A percentile compares a stretch with the other conserved stretches of the same genome.
Evolutionary conservation across 2,329 filamentous ascomycete genomes (phyloP).

Genomic region (Microdochium nivale): DNA sequence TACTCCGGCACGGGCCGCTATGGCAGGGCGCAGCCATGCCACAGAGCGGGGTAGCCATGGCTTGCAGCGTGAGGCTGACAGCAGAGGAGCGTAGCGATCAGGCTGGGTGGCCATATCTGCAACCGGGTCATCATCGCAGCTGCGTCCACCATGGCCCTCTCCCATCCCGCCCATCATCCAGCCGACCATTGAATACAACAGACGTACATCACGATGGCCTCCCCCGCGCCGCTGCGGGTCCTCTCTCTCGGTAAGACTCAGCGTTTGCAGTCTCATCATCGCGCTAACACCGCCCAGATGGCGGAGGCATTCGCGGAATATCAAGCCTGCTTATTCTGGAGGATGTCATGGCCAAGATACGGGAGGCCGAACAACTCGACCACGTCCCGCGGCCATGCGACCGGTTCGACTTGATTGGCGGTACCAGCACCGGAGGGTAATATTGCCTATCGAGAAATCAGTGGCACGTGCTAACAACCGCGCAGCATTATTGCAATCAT

Average conservation of each 20-base stretch:
- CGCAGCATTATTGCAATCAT: constrained; percentile 18
- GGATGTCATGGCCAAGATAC: constrained; percentile 9
- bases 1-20: too few species aligned
- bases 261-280: background rate
- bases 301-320: constrained; percentile 13
- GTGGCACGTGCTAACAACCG: background rate
- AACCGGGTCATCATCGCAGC: background rate
- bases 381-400: constrained; percentile 12
- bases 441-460: background rate
- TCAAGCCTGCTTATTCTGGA: constrained; percentile 13
- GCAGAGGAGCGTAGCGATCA: too few species aligned
- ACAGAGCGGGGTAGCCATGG: too few species aligned
- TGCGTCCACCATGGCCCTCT: background rate
- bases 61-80: too few species aligned
- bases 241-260: background rate
- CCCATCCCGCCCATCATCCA: background rate
- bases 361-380: constrained; percentile 4
- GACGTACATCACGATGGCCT: background rate
- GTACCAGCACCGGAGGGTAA: constrained; percentile 15
- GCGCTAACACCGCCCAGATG: constrained; percentile 4
- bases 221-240: background rate
- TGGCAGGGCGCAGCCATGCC: too few species aligned
- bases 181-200: background rate
- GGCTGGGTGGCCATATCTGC: too few species aligned
- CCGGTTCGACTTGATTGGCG: constrained; percentile 15